Evolutionary conservation across 768 basidiomycete species (phyloP).

Genomic region (Boletus subcaerulescens): DNA sequence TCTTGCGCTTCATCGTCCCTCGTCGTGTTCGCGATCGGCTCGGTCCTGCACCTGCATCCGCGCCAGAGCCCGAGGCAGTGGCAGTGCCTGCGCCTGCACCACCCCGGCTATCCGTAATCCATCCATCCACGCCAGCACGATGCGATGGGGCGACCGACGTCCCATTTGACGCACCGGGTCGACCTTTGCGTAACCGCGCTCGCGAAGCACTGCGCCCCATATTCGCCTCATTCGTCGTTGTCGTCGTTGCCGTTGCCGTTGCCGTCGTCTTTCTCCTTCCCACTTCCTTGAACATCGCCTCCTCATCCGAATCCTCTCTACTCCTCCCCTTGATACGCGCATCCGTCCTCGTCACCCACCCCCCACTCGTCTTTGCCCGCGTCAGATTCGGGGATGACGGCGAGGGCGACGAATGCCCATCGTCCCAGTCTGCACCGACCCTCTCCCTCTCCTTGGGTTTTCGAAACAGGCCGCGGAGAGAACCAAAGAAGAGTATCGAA

Average conservation of each 20-base stretch:
- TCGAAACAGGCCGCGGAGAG: slow-evolving; percentile 26
- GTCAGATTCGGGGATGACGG: no score
- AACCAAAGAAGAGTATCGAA: slow-evolving; percentile 26
- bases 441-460: slow-evolving; percentile 17
- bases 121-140: slow-evolving; percentile 10
- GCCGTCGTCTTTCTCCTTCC: no score
- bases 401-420: background rate
- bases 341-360: slow-evolving; percentile 33
- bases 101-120: slow-evolving; percentile 16
- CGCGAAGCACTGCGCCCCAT: background rate
- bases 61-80: no score
- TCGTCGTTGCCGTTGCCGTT: background rate
- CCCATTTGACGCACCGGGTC: slow-evolving; percentile 2
- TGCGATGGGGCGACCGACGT: background rate
- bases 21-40: slow-evolving; percentile 2
- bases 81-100: background rate
- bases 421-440: slow-evolving; percentile 11
- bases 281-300: background rate
- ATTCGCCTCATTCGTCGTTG: background rate
- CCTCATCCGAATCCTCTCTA: slow-evolving; percentile 17
- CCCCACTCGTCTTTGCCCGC: background rate
- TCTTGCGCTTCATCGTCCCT: slow-evolving; percentile 11
- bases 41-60: no score
- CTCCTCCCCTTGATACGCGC: slow-evolving; percentile 7
- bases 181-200: slow-evolving; percentile 17